Base-by-base conservation (phyloP, 208 protist genomes). In the Trypanosoma boissoni region DNA sequence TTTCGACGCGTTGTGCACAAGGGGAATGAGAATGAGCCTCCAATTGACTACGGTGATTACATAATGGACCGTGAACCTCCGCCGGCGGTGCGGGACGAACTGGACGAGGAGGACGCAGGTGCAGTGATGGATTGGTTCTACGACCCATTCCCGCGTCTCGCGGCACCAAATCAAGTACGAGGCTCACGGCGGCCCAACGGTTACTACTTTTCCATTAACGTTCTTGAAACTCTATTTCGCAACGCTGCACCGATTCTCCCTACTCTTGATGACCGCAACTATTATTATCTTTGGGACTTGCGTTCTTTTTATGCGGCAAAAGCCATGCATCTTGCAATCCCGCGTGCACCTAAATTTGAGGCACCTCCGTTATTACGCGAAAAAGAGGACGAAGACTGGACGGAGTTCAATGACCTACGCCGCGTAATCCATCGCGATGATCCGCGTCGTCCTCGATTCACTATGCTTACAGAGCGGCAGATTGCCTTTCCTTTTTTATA, bases 321-420 rank as follows among this genome's bases (percentile, higher is more conserved):
- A 77, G 97, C 98, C 37, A 96, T 99, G 69, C 99, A 99, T 77
- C 76, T 99, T 57, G 94, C 98, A 53, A 99, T 99, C 67, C 99
- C 99, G 9, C 98, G 99, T 37, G 99, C 98, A 3, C 99, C 99
- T 7, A 99, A 99, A 70, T 98, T 97, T 70, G 80, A 94, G 71
- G 70, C 86, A 1, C 83, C 85, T 21, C 81, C 85, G 14, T 62
- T 57, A 14, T 52, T 60, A 8, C 18, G 37, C 10, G 44, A 62
- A 26, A 68, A 67, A 64, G 99, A 99, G 71, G 92, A 98, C 50
- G 97, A 99, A 63, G 98, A 99, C 78, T 99, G 98, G 98, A 99
- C 99, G 68, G 99, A 99, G 76, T 99, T 99, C 83, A 99, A 99
- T 68, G 99, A 99, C 76, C 97, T 99, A 68, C 97, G 99, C 64